Evolutionary conservation across 2,329 filamentous ascomycete species (phyloP).

Genomic region (Cladosporium phlei): DNA sequence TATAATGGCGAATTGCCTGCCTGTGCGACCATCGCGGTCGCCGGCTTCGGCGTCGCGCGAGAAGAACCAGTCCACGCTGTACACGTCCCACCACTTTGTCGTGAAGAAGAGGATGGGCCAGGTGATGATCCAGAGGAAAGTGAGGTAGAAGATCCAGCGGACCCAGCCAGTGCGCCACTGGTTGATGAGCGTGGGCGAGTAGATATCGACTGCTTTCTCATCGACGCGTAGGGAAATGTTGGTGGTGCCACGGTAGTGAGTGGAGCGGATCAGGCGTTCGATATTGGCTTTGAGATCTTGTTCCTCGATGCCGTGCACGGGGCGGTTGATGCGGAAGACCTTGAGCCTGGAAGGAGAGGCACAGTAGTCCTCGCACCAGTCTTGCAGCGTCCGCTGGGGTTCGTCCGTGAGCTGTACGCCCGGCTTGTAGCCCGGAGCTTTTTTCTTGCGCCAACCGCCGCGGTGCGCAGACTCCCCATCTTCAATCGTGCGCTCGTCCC

Average conservation of each 20-base stretch:
- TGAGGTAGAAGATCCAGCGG: constrained; percentile 59
- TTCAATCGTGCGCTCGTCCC: constrained; percentile 43
- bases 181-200: constrained; percentile 60
- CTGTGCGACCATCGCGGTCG: background rate
- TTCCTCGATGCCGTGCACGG: constrained; percentile 59
- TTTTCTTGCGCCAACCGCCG: constrained; percentile 56
- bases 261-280: constrained; percentile 54
- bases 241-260: constrained; percentile 63
- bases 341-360: constrained; percentile 55
- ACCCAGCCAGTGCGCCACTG: constrained; percentile 64
- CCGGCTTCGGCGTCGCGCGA: constrained; percentile 36
- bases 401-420: constrained; percentile 42
- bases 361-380: constrained; percentile 68
- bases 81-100: constrained; percentile 64
- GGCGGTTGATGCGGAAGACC: constrained; percentile 38
- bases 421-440: constrained; percentile 44
- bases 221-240: constrained; percentile 56
- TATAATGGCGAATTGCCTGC: constrained; percentile 45
- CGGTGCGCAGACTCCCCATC: constrained; percentile 59
- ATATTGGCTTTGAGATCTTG: constrained; percentile 50
- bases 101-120: constrained; percentile 67
- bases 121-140: constrained; percentile 62
- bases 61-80: constrained; percentile 60
- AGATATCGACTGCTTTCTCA: constrained; percentile 56
- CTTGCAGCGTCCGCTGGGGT: constrained; percentile 40